Evolutionary conservation across 495 filamentous ascomycete species (phyloP).

Genomic region (Aspergillus sclerotioniger): DNA sequence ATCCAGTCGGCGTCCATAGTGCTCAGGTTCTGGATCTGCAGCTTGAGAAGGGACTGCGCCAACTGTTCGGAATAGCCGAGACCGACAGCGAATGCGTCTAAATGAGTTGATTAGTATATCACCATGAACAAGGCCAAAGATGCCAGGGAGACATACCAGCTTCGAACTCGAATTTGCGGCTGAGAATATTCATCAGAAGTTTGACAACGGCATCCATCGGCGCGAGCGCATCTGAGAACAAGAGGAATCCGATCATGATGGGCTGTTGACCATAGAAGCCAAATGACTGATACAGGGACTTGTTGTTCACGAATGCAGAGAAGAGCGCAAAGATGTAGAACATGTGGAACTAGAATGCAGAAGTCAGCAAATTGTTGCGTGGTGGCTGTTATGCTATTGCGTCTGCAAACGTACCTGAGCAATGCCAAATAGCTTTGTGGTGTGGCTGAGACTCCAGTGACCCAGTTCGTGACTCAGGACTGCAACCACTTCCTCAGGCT

Average conservation of each 20-base stretch:
- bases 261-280: conserved; percentile 83
- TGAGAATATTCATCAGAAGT: conserved; percentile 93
- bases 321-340: conserved; percentile 97
- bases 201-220: conserved; percentile 92
- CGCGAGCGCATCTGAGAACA: conserved; percentile 90
- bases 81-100: conserved; percentile 76
- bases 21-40: conserved; percentile 96
- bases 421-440: conserved; percentile 86
- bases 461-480: conserved; percentile 94
- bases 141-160: conserved; percentile 58
- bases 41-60: conserved; percentile 85
- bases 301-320: conserved; percentile 95
- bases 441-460: conserved; percentile 95
- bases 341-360: conserved; percentile 67
- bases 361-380: conserved; percentile 11
- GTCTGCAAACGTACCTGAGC: conserved; percentile 61
- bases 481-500: conserved; percentile 87
- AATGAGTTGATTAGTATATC: conserved; percentile 11
- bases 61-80: conserved; percentile 87
- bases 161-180: conserved; percentile 90
- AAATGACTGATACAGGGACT: conserved; percentile 84
- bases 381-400: not conserved
- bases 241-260: conserved; percentile 92
- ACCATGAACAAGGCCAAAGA: not conserved
- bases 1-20: conserved; percentile 99